Conservation (phyloP, 176 grass and related monocot genomes). For the Juncus effusus region DNA sequence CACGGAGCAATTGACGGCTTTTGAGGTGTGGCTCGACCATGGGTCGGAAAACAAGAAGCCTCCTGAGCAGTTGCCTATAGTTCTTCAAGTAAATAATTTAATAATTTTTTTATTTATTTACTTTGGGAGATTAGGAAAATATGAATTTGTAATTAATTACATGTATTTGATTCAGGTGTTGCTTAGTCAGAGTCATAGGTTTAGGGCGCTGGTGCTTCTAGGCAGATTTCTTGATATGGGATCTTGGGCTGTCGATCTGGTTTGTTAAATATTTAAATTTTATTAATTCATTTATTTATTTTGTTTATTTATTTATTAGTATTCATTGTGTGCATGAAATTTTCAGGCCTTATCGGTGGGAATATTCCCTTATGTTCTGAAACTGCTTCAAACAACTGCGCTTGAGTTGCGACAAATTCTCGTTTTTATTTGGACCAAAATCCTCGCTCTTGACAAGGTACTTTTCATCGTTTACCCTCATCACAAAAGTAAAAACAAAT, state of each 20-base stretch:
- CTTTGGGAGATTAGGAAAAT: constrained; percentile 7
- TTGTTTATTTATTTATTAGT: background rate
- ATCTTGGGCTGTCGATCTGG: constrained; percentile 97
- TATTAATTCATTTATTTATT: constrained; percentile 13
- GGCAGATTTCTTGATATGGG: constrained; percentile 99
- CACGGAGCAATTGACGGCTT: constrained; percentile 93
- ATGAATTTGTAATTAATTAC: constrained; percentile 3
- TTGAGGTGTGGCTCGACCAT: constrained; percentile 99
- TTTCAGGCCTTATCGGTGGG: constrained; percentile 87
- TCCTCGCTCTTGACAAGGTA: constrained; percentile 97
- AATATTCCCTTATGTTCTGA: constrained; percentile 96
- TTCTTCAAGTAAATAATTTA: constrained; percentile 71
- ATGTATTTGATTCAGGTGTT: constrained; percentile 58
- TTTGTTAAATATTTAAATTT: constrained; percentile 23
- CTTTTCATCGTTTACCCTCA: background rate
- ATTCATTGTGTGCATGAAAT: background rate
- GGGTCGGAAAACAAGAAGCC: constrained; percentile 89
- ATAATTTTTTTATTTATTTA: too few relatives aligned
- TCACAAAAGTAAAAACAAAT: too few relatives aligned
- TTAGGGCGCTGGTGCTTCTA: constrained; percentile 89
- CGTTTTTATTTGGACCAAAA: constrained; percentile 99
- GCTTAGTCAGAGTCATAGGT: constrained; percentile 94
- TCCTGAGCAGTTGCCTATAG: constrained; percentile 94
- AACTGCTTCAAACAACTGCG: constrained; percentile 93
- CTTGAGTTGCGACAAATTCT: constrained; percentile 92